Conservation (phyloP, 768 basidiomycete species). For the Scleroderma citrinum region DNA sequence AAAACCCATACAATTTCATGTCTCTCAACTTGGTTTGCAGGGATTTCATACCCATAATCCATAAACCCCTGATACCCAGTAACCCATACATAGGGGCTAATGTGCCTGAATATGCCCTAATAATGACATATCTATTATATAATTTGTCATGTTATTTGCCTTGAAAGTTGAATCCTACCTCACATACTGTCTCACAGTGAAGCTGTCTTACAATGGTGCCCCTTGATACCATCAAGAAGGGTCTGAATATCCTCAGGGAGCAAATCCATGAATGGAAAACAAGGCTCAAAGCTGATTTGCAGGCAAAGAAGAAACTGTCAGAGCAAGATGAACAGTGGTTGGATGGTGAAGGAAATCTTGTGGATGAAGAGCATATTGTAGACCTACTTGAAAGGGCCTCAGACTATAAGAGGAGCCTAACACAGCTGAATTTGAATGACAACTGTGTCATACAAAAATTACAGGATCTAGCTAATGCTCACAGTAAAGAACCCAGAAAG, state of each 20-base stretch:
- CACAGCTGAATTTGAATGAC: neutral
- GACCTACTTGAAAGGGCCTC: neutral
- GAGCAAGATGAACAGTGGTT: slow-evolving; percentile 16
- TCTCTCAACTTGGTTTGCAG: neutral
- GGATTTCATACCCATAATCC: too few relatives aligned
- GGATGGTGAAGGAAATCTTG: slow-evolving; percentile 17
- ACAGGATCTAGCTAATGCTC: neutral
- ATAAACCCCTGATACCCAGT: neutral
- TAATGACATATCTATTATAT: neutral
- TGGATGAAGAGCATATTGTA: slow-evolving; percentile 17
- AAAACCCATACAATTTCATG: neutral
- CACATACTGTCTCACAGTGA: neutral
- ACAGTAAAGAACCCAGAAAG: neutral
- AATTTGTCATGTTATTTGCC: neutral
- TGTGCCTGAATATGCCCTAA: neutral
- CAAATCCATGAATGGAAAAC: slow-evolving; percentile 4
- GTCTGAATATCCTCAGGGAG: slow-evolving; percentile 4
- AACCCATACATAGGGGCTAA: neutral
- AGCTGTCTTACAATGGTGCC: neutral
- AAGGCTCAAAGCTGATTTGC: slow-evolving; percentile 3
- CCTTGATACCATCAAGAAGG: neutral
- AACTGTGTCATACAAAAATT: neutral
- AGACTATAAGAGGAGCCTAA: too few relatives aligned
- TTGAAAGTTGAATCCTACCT: neutral
- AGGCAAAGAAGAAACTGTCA: slow-evolving; percentile 1